Percentiles rank a stretch among this genome's conserved stretches.
Evolutionary conservation across 2,329 filamentous ascomycete genomes (phyloP).

Genomic region (Dendrostoma leiphaemia): DNA sequence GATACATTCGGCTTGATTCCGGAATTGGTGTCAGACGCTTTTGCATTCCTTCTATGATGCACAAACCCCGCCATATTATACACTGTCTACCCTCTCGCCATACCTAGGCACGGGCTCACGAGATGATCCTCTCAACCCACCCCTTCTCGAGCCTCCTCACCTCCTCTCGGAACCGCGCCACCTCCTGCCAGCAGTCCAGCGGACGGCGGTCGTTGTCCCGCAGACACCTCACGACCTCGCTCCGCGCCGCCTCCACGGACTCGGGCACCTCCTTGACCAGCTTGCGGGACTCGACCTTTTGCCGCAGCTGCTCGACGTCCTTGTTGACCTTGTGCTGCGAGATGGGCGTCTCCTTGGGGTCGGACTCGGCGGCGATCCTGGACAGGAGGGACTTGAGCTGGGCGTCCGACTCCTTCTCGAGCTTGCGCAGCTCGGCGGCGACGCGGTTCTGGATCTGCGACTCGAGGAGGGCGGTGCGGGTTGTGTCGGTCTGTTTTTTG

Average conservation of each 20-base stretch:
- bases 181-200: slow-evolving; percentile 92
- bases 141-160: slow-evolving; percentile 80
- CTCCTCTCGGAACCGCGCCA: slow-evolving; percentile 85
- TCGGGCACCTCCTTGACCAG: slow-evolving; percentile 68
- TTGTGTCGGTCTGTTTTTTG: slow-evolving; percentile 72
- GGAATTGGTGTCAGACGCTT: neutral
- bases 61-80: slow-evolving; percentile 6
- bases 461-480: slow-evolving; percentile 79
- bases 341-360: slow-evolving; percentile 31
- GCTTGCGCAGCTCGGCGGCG: slow-evolving; percentile 76
- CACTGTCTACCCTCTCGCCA: neutral
- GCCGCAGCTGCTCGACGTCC: slow-evolving; percentile 57
- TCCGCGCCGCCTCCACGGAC: slow-evolving; percentile 70
- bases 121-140: slow-evolving; percentile 82
- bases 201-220: slow-evolving; percentile 81
- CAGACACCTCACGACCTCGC: slow-evolving; percentile 76
- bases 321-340: slow-evolving; percentile 52
- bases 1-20: neutral
- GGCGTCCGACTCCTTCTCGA: slow-evolving; percentile 68
- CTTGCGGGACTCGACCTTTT: slow-evolving; percentile 60
- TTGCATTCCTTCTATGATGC: neutral
- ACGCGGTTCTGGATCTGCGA: slow-evolving; percentile 87
- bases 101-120: slow-evolving; percentile 28
- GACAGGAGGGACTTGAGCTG: slow-evolving; percentile 69
- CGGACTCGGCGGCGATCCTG: slow-evolving; percentile 47